Evolutionary conservation across 2,329 filamentous ascomycete species (phyloP).

Genomic region (Pyricularia grisea): DNA sequence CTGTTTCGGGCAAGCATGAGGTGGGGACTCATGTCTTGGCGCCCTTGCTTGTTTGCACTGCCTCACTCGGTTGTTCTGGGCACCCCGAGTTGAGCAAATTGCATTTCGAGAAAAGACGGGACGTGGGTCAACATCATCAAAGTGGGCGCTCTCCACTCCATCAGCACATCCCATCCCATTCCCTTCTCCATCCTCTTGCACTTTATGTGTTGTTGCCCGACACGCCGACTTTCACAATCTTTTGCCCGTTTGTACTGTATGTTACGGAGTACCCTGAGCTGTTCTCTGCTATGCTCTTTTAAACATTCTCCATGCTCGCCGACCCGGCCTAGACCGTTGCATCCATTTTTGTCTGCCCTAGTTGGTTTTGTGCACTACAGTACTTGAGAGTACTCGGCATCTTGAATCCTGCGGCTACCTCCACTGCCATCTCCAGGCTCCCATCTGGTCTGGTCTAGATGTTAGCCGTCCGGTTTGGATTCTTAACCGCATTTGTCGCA

Average conservation of each 20-base stretch:
- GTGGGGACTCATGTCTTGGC: neutral
- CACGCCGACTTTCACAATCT: neutral
- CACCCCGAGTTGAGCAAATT: neutral
- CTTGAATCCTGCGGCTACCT: neutral
- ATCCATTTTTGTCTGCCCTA: neutral
- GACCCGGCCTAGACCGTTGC: neutral
- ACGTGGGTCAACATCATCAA: neutral
- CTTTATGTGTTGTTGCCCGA: neutral
- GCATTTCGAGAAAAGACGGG: neutral
- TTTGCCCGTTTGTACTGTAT: neutral
- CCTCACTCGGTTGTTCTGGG: neutral
- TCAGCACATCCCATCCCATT: neutral
- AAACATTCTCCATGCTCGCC: neutral
- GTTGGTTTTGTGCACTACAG: neutral
- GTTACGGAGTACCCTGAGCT: neutral
- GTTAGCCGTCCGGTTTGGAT: neutral
- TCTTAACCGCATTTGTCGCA: neutral
- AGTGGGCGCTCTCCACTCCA: neutral
- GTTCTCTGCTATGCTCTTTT: neutral
- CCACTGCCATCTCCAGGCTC: neutral
- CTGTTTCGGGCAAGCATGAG: neutral
- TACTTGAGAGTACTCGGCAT: neutral
- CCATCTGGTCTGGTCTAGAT: neutral
- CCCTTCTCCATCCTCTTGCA: neutral
- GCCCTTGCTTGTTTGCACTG: slow-evolving; percentile 1